These are phyloP conservation scores for Epichloe bromicola DNA, from an alignment of 2,329 filamentous ascomycete species.

Conservation along the genomic window DNA sequence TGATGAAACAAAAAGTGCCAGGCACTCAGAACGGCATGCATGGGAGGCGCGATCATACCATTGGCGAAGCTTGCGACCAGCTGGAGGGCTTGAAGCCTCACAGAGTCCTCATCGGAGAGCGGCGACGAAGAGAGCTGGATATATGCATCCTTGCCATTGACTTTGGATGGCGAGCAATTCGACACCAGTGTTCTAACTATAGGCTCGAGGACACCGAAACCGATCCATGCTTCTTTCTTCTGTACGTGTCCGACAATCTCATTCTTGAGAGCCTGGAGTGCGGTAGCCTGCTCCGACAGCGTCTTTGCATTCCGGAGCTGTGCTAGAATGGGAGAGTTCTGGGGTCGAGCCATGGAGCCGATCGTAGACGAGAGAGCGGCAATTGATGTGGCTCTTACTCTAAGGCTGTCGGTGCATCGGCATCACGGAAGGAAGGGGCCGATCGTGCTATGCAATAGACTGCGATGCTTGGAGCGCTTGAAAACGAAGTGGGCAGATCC, in stretches of 20 bases:
- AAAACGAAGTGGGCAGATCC: not conserved
- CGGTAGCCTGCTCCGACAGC: slow-evolving; percentile 38
- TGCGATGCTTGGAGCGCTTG: not conserved
- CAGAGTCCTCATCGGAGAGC: slow-evolving; percentile 50
- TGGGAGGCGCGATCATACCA: slow-evolving; percentile 37
- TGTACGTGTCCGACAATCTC: slow-evolving; percentile 78
- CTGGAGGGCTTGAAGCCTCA: slow-evolving; percentile 66
- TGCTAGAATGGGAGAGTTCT: slow-evolving; percentile 39
- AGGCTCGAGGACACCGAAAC: slow-evolving; percentile 52
- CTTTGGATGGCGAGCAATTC: slow-evolving; percentile 18
- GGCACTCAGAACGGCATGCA: not conserved
- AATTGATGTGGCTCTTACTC: slow-evolving; percentile 4
- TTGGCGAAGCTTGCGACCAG: slow-evolving; percentile 76
- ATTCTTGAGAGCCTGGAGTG: slow-evolving; percentile 70
- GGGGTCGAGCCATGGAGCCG: slow-evolving; percentile 38
- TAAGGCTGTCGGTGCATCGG: slow-evolving; percentile 4
- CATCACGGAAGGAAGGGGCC: slow-evolving; percentile 5
- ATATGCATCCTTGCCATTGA: slow-evolving; percentile 27
- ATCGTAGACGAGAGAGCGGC: slow-evolving; percentile 1
- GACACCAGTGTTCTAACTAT: slow-evolving; percentile 34
- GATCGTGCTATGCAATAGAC: not conserved
- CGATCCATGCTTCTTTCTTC: slow-evolving; percentile 70
- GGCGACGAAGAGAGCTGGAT: slow-evolving; percentile 20
- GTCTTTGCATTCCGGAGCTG: slow-evolving; percentile 43
- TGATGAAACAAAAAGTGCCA: not conserved